Evolutionary conservation across 2,329 filamentous ascomycete species (phyloP), one percentile per base, ranked within the genome.

Genomic region (Fusarium nematophilum): DNA sequence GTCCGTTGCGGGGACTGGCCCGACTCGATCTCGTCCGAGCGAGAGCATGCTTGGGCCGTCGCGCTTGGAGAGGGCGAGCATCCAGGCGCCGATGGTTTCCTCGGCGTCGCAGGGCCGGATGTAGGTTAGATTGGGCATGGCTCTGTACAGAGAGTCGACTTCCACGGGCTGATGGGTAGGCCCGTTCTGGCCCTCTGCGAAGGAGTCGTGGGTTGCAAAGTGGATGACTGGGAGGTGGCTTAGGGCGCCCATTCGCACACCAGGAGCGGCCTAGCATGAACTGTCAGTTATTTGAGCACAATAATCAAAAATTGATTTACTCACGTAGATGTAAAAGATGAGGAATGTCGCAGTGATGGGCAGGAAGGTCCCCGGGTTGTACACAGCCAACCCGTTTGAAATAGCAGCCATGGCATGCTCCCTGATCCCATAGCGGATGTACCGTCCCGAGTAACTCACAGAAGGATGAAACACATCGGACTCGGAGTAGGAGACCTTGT

Each of bases 121-220:
- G 62, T 83, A 84, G 1, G 80, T 69, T 1, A 85, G 55, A 53
- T 84, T 83, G 0, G 82, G 83, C 82, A 85, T 84, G 6, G 83
- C 78, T 79, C 8, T 80, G 25, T 83, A 87, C 2, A 87, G 72
- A 0, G 78, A 71, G 5, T 80, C 79, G 0, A 87, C 72, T 23
- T 79, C 84, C 21, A 87, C 79, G 2, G 84, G 84, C 67, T 87
- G 84, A 58, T 87, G 84, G 0, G 85, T 86, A 0, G 84, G 85
- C 0, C 84, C 85, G 59, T 87, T 80, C 60, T 87, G 79, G 2
- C 85, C 84, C 15, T 42, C 38, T 10, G 13, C 38, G 23, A 42
- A 27, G 14, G 38, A 42, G 23, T 86, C 84, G 68, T 87, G 85
- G 0, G 85, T 87, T 1, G 83, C 85, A 13, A 81, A 73, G 64